Evolutionary conservation across 1,284 basidiomycete genomes (phyloP).

Genomic region (Moesziomyces sp.): DNA sequence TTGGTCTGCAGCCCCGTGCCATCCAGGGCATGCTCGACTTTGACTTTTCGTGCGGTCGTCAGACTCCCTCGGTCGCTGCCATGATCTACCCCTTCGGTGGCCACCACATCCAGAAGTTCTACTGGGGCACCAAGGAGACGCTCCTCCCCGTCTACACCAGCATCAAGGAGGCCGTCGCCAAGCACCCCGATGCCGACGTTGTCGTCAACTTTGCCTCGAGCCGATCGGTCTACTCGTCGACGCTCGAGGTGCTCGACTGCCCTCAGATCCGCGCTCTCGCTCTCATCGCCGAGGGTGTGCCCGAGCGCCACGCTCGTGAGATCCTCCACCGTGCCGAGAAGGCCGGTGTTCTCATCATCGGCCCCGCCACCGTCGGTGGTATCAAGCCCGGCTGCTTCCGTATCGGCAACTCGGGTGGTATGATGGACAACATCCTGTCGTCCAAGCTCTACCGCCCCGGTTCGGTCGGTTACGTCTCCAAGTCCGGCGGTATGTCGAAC

Average conservation of each 20-base stretch:
- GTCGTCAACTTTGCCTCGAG: constrained; percentile 98
- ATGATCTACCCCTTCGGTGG: constrained; percentile 99
- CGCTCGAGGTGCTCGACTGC: constrained; percentile 85
- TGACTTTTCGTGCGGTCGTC: constrained; percentile 95
- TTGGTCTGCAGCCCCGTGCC: constrained; percentile 97
- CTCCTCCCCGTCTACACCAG: constrained; percentile 96
- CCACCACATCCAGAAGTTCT: constrained; percentile 99
- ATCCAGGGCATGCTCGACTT: constrained; percentile 99
- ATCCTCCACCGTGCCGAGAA: constrained; percentile 88
- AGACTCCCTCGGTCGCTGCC: constrained; percentile 92
- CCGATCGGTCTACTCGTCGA: constrained; percentile 92
- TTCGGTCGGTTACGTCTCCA: constrained; percentile 98
- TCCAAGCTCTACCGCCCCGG: constrained; percentile 98
- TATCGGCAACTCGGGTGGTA: constrained; percentile 99
- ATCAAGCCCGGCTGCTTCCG: constrained; percentile 99
- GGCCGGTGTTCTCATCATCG: constrained; percentile 93
- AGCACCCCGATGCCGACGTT: constrained; percentile 96
- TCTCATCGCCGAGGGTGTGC: constrained; percentile 97
- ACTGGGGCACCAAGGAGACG: constrained; percentile 99
- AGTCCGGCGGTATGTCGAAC: constrained; percentile 99
- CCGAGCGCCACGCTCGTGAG: constrained; percentile 95
- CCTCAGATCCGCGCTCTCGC: constrained; percentile 83
- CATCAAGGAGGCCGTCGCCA: constrained; percentile 88
- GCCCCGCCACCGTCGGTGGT: constrained; percentile 97
- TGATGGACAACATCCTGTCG: constrained; percentile 99